Conservation (phyloP, 1,284 basidiomycete genomes). For the Puccinia triticina region DNA sequence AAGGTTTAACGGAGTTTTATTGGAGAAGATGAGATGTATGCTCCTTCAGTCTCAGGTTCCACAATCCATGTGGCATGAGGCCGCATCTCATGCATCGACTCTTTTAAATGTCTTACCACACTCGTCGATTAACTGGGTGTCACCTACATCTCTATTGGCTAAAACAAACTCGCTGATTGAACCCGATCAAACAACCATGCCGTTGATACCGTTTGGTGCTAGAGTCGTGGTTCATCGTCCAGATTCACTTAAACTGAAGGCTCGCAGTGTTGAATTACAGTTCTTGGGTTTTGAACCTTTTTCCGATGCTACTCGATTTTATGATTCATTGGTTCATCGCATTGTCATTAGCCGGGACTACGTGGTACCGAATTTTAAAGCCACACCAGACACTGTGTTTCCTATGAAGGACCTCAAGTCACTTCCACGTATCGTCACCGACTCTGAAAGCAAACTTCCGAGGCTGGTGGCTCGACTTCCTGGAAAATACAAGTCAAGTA, state of each 20-base stretch:
- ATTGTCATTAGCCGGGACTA: conserved; percentile 28
- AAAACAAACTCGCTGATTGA: not conserved
- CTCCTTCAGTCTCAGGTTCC: too few relatives aligned
- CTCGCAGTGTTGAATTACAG: too few relatives aligned
- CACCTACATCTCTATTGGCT: not conserved
- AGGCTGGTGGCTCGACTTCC: not conserved
- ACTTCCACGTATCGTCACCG: not conserved
- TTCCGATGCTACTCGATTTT: conserved; percentile 8
- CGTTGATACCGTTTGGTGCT: conserved; percentile 20
- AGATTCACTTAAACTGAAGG: too few relatives aligned
- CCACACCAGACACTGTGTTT: not conserved
- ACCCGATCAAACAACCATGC: not conserved
- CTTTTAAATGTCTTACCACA: not conserved
- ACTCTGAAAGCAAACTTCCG: too few relatives aligned
- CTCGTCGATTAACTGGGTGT: not conserved
- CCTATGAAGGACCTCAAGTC: not conserved
- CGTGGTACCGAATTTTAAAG: not conserved
- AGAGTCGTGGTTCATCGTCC: too few relatives aligned
- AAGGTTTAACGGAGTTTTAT: not conserved
- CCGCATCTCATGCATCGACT: not conserved
- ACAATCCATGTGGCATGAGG: not conserved
- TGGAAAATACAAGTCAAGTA: too few relatives aligned
- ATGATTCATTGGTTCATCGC: too few relatives aligned
- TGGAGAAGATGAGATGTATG: too few relatives aligned
- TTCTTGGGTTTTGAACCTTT: conserved; percentile 25